Evolutionary conservation across 106 monocot species (phyloP).

Genomic region (Phalaenopsis equestris): DNA sequence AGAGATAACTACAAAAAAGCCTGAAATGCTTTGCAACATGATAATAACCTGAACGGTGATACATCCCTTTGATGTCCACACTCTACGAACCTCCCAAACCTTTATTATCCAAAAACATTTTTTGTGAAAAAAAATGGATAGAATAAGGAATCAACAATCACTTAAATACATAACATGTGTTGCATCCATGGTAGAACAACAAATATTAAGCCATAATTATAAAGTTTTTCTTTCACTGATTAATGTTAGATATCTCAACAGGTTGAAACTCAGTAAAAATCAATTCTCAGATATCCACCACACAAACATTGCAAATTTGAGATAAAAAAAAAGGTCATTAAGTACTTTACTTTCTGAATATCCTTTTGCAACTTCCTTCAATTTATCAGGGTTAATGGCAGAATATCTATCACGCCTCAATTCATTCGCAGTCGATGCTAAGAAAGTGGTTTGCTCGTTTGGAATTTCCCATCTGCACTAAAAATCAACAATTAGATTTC

Average conservation of each 20-base stretch:
- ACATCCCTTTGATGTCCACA: too few relatives aligned
- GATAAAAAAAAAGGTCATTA: background rate
- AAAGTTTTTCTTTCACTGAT: background rate
- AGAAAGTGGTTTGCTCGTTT: slow-evolving; percentile 27
- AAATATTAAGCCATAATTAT: background rate
- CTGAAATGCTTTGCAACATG: too few relatives aligned
- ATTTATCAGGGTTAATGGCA: slow-evolving; percentile 43
- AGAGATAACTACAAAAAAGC: too few relatives aligned
- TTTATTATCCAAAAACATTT: too few relatives aligned
- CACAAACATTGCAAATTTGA: background rate
- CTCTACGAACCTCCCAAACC: too few relatives aligned
- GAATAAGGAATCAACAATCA: background rate
- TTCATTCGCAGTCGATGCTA: slow-evolving; percentile 75
- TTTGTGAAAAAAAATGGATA: too few relatives aligned
- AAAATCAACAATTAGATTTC: slow-evolving; percentile 1
- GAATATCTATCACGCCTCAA: slow-evolving; percentile 44
- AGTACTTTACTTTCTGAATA: slow-evolving; percentile 48
- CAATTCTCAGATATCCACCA: background rate
- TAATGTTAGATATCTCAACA: background rate
- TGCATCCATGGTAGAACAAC: background rate
- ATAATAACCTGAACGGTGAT: too few relatives aligned
- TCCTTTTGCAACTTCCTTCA: slow-evolving; percentile 51
- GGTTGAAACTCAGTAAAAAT: background rate
- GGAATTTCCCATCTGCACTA: slow-evolving; percentile 67
- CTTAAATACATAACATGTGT: background rate